Base-by-base conservation (phyloP, 441 rosid species). In the Croton laevigatus region DNA sequence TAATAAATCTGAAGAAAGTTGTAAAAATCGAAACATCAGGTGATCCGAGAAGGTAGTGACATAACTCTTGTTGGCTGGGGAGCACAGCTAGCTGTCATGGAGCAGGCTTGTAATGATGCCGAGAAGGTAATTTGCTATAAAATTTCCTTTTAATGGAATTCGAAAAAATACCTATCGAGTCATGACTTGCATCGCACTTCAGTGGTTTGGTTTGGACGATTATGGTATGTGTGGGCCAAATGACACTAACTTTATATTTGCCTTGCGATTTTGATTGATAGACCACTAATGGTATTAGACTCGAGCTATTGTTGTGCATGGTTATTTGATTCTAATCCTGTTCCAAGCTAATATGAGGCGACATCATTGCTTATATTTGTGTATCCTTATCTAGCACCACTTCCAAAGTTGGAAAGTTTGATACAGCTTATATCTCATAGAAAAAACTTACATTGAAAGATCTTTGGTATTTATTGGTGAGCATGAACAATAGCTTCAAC, bases 31-130 rank as follows among this genome's bases (percentile, higher is more conserved):
- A 42, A 38, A 37, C 75, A 16, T 64, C 78, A 93, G 95, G 94
- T 93, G 72, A 87, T 91, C 46, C 86, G 81, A 73, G 83, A 90
- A 79, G 98, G 97, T 80, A 85, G 71, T 59, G 97, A 93, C 82
- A 89, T 93, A 74, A 89, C 98, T 16, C 82, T 93, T 54, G 93
- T 93, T 57, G 97, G 98, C 51, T 93, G 98, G 98, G 96, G 97
- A 78, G 97, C 97, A 23, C 98, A 93, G 70, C 90, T 93, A 45
- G 71, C 97, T 5, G 22, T 91, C 36, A 88, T 93, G 94, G 92
- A 91, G 69, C 87, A 91, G 73, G 97, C 98, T 66, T 89, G 97
- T 72, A 55, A 67, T 32, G 96, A 87, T 62, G 97, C 97, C 0
- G 91, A 86, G 77, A 88, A 88, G 82, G 97, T 85, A 64, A 67